phyloP scores from a whole-genome alignment of 345 rosid species.

The Theobroma cacao region DNA sequence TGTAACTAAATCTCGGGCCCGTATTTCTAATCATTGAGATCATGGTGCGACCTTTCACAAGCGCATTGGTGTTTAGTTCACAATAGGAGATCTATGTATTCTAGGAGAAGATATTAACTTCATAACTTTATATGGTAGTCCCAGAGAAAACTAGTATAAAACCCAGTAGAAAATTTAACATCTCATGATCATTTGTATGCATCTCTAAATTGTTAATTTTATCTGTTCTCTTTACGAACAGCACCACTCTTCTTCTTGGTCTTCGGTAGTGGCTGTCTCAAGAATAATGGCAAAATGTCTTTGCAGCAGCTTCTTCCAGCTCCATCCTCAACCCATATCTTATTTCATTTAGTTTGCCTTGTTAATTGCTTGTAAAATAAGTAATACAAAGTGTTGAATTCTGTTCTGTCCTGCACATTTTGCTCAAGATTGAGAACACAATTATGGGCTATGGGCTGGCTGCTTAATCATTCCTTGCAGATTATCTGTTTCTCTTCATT shows the following conservation, averaged over 20 bases:
- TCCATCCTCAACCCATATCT: too few relatives aligned
- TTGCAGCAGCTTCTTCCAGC: neutral
- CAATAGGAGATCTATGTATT: neutral
- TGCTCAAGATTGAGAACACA: neutral
- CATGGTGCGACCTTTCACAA: neutral
- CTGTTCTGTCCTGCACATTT: neutral
- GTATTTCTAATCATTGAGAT: neutral
- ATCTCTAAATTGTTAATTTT: neutral
- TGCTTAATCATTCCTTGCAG: neutral
- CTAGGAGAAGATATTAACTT: neutral
- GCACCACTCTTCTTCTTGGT: neutral
- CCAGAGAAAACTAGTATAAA: neutral
- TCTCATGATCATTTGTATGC: neutral
- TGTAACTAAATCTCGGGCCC: neutral
- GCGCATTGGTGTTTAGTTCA: neutral
- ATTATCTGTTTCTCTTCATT: too few relatives aligned
- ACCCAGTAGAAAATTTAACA: neutral
- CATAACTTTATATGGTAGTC: neutral
- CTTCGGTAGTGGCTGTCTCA: neutral
- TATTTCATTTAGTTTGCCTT: too few relatives aligned
- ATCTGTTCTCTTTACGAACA: neutral
- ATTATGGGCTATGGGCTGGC: neutral
- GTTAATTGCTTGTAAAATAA: neutral
- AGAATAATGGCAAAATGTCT: neutral
- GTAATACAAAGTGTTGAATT: neutral